These are phyloP conservation scores for Fragaria vesca DNA, from an alignment of 306 rosid genomes.

Conservation along the genomic window DNA sequence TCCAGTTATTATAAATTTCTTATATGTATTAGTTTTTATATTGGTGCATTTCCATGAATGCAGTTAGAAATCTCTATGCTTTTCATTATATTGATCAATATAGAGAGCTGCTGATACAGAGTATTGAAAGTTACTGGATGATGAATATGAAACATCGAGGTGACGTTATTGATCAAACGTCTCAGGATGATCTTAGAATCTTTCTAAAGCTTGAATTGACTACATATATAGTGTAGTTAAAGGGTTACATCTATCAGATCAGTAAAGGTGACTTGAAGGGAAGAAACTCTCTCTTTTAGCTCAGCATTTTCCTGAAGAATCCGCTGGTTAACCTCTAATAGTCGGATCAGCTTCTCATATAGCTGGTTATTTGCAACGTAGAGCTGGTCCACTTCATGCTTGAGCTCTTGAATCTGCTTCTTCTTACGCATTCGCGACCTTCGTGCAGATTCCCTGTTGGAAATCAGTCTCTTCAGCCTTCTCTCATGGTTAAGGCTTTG, in stretches of 20 bases:
- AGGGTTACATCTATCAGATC: conserved; percentile 18
- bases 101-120: background rate
- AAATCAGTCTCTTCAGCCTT: conserved; percentile 38
- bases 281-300: conserved; percentile 39
- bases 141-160: background rate
- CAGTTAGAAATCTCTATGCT: background rate
- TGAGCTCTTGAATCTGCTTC: conserved; percentile 42
- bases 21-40: background rate
- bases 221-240: background rate
- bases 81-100: background rate
- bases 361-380: conserved; percentile 33
- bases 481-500: conserved; percentile 16
- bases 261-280: conserved; percentile 32
- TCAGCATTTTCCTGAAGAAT: conserved; percentile 44
- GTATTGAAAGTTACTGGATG: background rate
- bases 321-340: conserved; percentile 39
- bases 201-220: background rate
- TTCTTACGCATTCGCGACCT: conserved; percentile 44
- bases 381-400: conserved; percentile 33
- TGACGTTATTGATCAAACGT: too few species aligned
- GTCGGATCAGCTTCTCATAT: conserved; percentile 34
- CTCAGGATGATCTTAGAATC: background rate
- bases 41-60: background rate
- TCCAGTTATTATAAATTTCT: conserved; percentile 3
- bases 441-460: conserved; percentile 44